phyloP scores from a whole-genome alignment of 2,329 filamentous ascomycete genomes.

The Coniochaeta sp. region DNA sequence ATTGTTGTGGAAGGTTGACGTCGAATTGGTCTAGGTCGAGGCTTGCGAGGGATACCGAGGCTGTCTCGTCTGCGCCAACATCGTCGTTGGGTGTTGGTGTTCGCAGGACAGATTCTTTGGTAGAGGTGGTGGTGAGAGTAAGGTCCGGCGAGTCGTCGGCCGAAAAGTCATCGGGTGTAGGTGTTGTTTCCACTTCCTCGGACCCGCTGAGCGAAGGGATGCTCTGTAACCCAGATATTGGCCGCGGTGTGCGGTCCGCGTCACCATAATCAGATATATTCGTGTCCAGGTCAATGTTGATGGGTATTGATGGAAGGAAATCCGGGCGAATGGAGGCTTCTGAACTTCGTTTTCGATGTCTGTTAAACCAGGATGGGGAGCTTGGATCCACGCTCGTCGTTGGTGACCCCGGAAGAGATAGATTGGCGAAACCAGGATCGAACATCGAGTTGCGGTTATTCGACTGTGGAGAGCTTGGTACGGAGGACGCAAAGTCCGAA shows the following conservation, averaged over 20 bases:
- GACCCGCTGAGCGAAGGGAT: neutral
- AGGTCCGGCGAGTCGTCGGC: constrained; percentile 22
- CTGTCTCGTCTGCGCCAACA: constrained; percentile 17
- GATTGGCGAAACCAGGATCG: constrained; percentile 62
- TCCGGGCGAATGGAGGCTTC: constrained; percentile 20
- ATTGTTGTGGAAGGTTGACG: constrained; percentile 30
- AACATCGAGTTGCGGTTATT: constrained; percentile 70
- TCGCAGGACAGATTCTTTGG: constrained; percentile 28
- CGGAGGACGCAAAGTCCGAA: constrained; percentile 64
- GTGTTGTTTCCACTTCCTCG: neutral
- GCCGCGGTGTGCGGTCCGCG: constrained; percentile 34
- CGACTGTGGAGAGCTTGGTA: constrained; percentile 75
- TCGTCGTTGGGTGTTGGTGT: constrained; percentile 15
- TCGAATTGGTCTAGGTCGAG: constrained; percentile 10
- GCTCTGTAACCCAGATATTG: neutral
- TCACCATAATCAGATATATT: constrained; percentile 7
- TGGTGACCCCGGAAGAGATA: constrained; percentile 73
- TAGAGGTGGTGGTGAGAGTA: constrained; percentile 17
- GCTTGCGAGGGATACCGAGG: constrained; percentile 15
- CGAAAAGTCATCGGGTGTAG: constrained; percentile 12
- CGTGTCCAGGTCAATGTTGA: neutral
- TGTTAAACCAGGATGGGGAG: constrained; percentile 48
- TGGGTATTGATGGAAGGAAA: neutral
- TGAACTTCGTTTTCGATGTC: constrained; percentile 49
- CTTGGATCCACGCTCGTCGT: constrained; percentile 67